These are phyloP conservation scores for Entamoeba moshkovskii DNA, from an alignment of 208 protist genomes.

Conservation along the genomic window DNA sequence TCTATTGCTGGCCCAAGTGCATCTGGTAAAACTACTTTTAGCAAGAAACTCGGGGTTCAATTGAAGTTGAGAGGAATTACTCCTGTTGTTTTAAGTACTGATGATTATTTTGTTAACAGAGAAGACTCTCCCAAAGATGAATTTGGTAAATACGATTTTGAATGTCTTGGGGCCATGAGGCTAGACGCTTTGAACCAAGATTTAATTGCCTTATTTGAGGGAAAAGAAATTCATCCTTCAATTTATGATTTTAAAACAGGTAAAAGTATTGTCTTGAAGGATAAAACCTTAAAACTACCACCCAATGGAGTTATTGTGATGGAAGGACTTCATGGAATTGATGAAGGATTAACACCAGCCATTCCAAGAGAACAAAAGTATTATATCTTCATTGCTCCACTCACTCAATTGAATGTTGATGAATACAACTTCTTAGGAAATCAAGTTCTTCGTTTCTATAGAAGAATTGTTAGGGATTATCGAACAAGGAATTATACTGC, in stretches of 20 bases:
- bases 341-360: conserved; percentile 28
- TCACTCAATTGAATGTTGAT: conserved; percentile 48
- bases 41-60: conserved; percentile 30
- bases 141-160: conserved; percentile 45
- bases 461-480: not conserved
- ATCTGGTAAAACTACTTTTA: conserved; percentile 47
- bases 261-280: not conserved
- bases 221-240: conserved; percentile 31
- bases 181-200: conserved; percentile 38
- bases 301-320: conserved; percentile 36
- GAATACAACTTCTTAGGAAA: conserved; percentile 45
- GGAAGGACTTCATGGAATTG: conserved; percentile 46
- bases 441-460: not conserved
- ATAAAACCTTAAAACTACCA: conserved; percentile 15
- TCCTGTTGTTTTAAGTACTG: conserved; percentile 32
- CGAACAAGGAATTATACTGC: not conserved
- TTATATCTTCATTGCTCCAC: conserved; percentile 41
- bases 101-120: conserved; percentile 43
- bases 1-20: conserved; percentile 41
- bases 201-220: conserved; percentile 26
- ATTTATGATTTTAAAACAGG: conserved; percentile 43
- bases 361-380: conserved; percentile 35
- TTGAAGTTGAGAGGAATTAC: conserved; percentile 23
- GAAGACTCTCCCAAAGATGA: conserved; percentile 32
- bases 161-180: conserved; percentile 39